Evolutionary conservation across 306 rosid genomes (phyloP).

Genomic region (Spatholobus suberectus): DNA sequence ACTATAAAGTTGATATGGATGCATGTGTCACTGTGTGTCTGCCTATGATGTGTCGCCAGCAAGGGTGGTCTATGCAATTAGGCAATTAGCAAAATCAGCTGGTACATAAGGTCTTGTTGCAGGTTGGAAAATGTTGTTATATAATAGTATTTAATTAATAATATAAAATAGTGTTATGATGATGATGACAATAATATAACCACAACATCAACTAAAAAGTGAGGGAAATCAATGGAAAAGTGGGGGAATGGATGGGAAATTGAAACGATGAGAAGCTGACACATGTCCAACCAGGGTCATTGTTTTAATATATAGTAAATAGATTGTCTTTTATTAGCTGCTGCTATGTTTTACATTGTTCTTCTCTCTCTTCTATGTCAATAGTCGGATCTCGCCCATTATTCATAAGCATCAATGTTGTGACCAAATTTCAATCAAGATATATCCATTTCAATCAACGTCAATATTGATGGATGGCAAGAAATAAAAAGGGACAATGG

Average conservation of each 20-base stretch:
- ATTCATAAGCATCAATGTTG: neutral
- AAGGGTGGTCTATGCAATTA: neutral
- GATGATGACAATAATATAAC: too few relatives aligned
- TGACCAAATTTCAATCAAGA: neutral
- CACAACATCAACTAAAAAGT: neutral
- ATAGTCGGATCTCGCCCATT: too few relatives aligned
- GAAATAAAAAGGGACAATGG: too few relatives aligned
- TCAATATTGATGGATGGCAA: neutral
- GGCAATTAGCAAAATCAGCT: neutral
- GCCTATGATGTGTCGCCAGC: neutral
- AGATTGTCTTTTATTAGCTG: too few relatives aligned
- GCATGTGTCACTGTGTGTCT: neutral
- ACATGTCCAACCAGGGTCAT: too few relatives aligned
- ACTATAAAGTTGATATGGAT: neutral
- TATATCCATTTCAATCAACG: neutral
- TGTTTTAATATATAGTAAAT: too few relatives aligned
- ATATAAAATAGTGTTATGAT: too few relatives aligned
- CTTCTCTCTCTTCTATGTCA: too few relatives aligned
- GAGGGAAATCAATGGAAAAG: neutral
- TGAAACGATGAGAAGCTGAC: too few relatives aligned
- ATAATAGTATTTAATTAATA: too few relatives aligned
- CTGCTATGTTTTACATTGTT: too few relatives aligned
- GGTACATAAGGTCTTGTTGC: neutral
- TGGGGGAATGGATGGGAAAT: too few relatives aligned
- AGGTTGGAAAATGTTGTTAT: neutral